Conservation (phyloP, 1,284 basidiomycete species). For the Meripilus lineatus region DNA sequence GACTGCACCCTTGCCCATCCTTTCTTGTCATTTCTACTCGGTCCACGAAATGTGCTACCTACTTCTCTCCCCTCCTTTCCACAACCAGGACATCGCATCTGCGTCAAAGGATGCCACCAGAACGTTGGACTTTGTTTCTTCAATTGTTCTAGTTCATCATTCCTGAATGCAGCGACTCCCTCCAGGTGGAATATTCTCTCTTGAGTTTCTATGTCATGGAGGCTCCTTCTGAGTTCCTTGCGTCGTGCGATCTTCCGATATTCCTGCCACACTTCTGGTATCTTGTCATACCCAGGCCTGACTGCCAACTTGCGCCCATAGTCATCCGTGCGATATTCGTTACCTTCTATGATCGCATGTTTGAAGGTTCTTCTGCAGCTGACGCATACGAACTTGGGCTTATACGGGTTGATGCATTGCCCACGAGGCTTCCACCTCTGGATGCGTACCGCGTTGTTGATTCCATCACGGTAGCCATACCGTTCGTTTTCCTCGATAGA, state of each 20-base stretch:
- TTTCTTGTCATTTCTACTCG: conserved; percentile 6
- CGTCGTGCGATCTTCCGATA: not conserved
- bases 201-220: no score
- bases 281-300: not conserved
- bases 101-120: not conserved
- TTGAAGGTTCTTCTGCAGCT: conserved; percentile 10
- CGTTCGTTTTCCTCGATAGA: not conserved
- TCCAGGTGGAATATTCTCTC: not conserved
- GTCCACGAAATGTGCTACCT: conserved; percentile 10
- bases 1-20: conserved; percentile 7
- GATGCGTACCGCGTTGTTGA: not conserved
- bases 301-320: not conserved
- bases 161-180: not conserved
- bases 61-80: conserved; percentile 6
- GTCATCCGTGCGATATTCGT: conserved; percentile 6
- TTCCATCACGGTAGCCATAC: not conserved
- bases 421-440: not conserved
- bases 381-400: conserved; percentile 11
- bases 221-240: no score
- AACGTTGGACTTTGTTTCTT: not conserved
- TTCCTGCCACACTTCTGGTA: conserved; percentile 4
- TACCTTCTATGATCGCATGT: conserved; percentile 2
- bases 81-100: conserved; percentile 9
- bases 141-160: not conserved
- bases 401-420: conserved; percentile 8